A percentile compares a stretch with the other conserved stretches of the same genome.
These are phyloP conservation scores for Gossypium raimondii DNA, from an alignment of 345 rosid genomes.

Conservation along the genomic window DNA sequence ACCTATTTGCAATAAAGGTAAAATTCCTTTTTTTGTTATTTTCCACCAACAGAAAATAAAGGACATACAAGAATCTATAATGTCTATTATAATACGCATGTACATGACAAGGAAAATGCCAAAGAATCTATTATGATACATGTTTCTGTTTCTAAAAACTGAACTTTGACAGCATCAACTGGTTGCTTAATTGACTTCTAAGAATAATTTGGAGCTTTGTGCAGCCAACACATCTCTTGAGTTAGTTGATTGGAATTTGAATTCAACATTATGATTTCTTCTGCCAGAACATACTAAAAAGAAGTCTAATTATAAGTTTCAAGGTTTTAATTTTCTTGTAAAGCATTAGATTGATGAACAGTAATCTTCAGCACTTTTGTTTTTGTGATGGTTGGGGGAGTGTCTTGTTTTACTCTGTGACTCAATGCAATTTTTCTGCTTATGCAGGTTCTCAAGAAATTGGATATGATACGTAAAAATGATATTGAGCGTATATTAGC, in stretches of 20 bases:
- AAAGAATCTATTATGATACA: background rate
- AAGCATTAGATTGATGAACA: background rate
- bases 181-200: conserved; percentile 3
- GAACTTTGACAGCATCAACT: conserved; percentile 3
- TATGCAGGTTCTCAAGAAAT: conserved; percentile 64
- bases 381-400: background rate
- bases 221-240: background rate
- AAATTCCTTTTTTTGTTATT: background rate
- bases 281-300: background rate
- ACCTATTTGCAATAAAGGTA: conserved; percentile 88
- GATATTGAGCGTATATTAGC: conserved; percentile 74
- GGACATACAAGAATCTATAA: background rate
- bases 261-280: background rate
- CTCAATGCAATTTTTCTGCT: conserved; percentile 22
- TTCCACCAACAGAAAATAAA: background rate
- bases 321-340: background rate
- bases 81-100: background rate
- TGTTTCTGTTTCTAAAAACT: conserved; percentile 15
- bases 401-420: conserved; percentile 5
- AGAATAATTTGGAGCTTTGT: conserved; percentile 3
- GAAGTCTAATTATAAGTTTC: background rate
- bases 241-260: background rate
- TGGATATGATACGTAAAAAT: conserved; percentile 78
- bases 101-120: background rate
- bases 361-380: background rate